Conservation (phyloP, 306 rosid species). For the Castanopsis chinensis region DNA sequence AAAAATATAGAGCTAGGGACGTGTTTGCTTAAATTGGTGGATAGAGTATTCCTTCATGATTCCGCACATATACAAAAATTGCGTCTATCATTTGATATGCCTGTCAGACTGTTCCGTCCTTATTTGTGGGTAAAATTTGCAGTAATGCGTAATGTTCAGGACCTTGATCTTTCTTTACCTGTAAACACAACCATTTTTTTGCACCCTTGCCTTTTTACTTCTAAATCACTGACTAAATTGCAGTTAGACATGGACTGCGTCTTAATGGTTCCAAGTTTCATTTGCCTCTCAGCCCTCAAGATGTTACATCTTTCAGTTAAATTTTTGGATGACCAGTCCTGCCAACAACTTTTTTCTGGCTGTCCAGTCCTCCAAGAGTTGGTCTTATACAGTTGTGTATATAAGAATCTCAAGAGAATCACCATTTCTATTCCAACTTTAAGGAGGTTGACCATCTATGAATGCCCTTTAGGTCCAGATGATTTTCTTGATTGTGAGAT, state of each 20-base stretch:
- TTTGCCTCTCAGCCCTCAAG: constrained; percentile 2
- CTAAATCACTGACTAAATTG: constrained; percentile 6
- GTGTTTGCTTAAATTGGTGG: background rate
- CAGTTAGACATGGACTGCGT: background rate
- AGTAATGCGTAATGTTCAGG: constrained; percentile 9
- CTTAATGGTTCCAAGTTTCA: background rate
- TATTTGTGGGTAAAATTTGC: background rate
- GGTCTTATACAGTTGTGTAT: no score
- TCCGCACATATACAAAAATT: background rate
- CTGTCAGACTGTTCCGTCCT: background rate
- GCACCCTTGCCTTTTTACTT: background rate
- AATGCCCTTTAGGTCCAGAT: no score
- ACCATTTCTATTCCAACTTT: no score
- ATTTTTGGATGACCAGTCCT: constrained; percentile 12
- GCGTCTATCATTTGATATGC: background rate
- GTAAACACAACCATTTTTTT: background rate
- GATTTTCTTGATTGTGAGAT: no score
- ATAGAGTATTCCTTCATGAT: background rate
- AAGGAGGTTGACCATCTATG: no score
- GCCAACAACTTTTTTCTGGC: background rate
- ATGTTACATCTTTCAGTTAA: constrained; percentile 2
- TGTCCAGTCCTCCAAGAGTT: no score
- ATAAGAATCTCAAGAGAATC: no score
- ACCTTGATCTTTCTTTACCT: constrained; percentile 6
- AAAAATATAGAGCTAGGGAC: background rate